Conservation (phyloP, 108 stramenopile genomes). For the Craspedostauros australis region DNA sequence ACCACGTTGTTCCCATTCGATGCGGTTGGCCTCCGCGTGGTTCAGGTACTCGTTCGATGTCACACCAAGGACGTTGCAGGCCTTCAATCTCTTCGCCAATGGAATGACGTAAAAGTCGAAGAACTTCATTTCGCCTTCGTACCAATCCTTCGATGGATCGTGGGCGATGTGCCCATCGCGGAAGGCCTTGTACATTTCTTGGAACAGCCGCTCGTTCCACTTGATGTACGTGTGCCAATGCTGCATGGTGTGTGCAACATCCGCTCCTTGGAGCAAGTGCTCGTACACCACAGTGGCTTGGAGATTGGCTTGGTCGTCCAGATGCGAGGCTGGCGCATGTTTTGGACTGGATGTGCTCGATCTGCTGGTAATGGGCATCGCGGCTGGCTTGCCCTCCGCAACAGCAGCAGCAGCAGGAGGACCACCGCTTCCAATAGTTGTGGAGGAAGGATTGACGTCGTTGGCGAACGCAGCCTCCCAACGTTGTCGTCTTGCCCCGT, state of each 20-base stretch:
- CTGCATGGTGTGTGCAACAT: constrained; percentile 42
- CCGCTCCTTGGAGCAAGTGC: constrained; percentile 33
- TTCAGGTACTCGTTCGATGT: constrained; percentile 17
- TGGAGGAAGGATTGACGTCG: too few species aligned
- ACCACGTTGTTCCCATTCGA: constrained; percentile 1
- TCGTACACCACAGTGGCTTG: constrained; percentile 34
- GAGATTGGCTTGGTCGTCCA: constrained; percentile 9
- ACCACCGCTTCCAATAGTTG: too few species aligned
- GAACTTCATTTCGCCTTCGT: constrained; percentile 29
- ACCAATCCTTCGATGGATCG: constrained; percentile 29
- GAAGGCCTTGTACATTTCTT: constrained; percentile 30
- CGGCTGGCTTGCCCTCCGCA: too few species aligned
- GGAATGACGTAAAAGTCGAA: constrained; percentile 38
- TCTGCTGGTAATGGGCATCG: too few species aligned
- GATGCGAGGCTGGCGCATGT: too few species aligned
- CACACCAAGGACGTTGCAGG: constrained; percentile 25
- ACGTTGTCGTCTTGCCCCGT: not conserved
- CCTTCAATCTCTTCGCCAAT: constrained; percentile 24
- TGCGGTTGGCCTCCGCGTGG: not conserved
- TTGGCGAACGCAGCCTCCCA: not conserved
- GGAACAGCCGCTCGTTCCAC: constrained; percentile 36
- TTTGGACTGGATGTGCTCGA: too few species aligned
- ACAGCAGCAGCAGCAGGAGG: too few species aligned
- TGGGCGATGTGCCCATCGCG: constrained; percentile 10
- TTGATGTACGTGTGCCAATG: constrained; percentile 37